Conservation (phyloP, 164 flowering plant species). For the Berberis thunbergii region DNA sequence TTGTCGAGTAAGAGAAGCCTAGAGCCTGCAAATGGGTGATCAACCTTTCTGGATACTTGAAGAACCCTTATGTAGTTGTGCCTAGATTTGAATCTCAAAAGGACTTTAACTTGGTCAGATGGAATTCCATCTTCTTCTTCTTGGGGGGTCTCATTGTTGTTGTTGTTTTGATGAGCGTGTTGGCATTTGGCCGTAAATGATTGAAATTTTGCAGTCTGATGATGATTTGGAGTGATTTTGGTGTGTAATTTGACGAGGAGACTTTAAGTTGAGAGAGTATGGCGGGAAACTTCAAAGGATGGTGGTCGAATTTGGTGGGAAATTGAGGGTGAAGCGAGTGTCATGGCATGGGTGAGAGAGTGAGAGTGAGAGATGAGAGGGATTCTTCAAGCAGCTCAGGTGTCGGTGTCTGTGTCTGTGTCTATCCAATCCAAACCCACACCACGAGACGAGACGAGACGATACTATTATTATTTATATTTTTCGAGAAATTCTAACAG, state of each 20-base stretch:
- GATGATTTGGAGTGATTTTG: constrained; percentile 4
- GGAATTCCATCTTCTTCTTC: constrained; percentile 52
- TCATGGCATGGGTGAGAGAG: constrained; percentile 1
- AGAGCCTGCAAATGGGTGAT: constrained; percentile 82
- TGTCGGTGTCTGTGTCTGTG: too few relatives aligned
- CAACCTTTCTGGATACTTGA: constrained; percentile 61
- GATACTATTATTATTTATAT: too few relatives aligned
- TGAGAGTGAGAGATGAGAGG: background rate
- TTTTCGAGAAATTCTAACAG: too few relatives aligned
- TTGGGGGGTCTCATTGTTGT: constrained; percentile 11
- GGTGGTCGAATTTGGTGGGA: constrained; percentile 14
- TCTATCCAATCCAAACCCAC: too few relatives aligned
- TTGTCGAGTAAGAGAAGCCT: constrained; percentile 75
- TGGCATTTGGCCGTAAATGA: constrained; percentile 14
- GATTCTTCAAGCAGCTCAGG: background rate
- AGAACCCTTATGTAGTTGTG: constrained; percentile 76
- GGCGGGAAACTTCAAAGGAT: constrained; percentile 14
- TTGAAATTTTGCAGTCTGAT: background rate
- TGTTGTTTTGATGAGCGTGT: constrained; percentile 12
- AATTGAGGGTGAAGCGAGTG: background rate
- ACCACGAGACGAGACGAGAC: too few relatives aligned
- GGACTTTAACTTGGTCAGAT: constrained; percentile 39
- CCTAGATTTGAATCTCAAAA: constrained; percentile 64
- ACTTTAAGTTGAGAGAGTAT: background rate
- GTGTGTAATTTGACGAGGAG: constrained; percentile 3